A percentile compares a stretch with the other conserved stretches of the same genome.
phyloP scores from a whole-genome alignment of 2,329 filamentous ascomycete species.

The Pseudodiploospora longispora region DNA sequence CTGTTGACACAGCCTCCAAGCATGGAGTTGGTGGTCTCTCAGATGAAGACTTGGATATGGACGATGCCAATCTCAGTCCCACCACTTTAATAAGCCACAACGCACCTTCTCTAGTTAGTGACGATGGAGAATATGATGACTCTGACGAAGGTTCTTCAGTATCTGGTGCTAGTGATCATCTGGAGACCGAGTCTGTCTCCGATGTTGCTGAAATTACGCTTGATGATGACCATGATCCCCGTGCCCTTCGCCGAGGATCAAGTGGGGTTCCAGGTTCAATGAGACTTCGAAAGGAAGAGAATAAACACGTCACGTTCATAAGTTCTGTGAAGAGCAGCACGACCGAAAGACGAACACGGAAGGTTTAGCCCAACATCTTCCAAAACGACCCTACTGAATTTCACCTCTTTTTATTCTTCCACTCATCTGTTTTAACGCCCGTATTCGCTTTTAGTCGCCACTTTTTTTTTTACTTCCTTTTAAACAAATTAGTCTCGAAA shows the following conservation, averaged over 20 bases:
- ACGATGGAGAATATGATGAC: slow-evolving; percentile 71
- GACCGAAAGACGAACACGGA: slow-evolving; percentile 22
- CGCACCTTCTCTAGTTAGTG: slow-evolving; percentile 70
- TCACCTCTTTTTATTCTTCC: slow-evolving; percentile 5
- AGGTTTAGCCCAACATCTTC: slow-evolving; percentile 11
- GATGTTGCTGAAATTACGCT: slow-evolving; percentile 56
- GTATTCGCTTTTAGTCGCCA: slow-evolving; percentile 10
- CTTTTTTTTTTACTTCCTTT: slow-evolving; percentile 4
- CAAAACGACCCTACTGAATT: slow-evolving; percentile 1
- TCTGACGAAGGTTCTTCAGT: slow-evolving; percentile 56
- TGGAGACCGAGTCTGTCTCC: slow-evolving; percentile 51
- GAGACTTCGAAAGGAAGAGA: slow-evolving; percentile 45
- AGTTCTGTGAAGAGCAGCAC: slow-evolving; percentile 37
- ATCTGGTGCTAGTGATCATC: slow-evolving; percentile 48
- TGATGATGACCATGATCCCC: slow-evolving; percentile 46
- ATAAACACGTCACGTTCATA: slow-evolving; percentile 49
- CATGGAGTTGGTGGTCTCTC: slow-evolving; percentile 17
- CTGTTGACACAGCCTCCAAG: slow-evolving; percentile 13
- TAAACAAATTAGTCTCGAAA: not conserved
- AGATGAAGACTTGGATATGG: slow-evolving; percentile 44
- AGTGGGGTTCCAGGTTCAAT: slow-evolving; percentile 36
- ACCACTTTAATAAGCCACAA: slow-evolving; percentile 65
- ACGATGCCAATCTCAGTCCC: slow-evolving; percentile 57
- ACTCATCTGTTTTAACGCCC: not conserved
- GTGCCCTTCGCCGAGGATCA: slow-evolving; percentile 35